A percentile compares a stretch with the other conserved stretches of the same genome.
phyloP scores from a whole-genome alignment of 805 yeast species.

The Tetrapisispora taiwanensis region DNA sequence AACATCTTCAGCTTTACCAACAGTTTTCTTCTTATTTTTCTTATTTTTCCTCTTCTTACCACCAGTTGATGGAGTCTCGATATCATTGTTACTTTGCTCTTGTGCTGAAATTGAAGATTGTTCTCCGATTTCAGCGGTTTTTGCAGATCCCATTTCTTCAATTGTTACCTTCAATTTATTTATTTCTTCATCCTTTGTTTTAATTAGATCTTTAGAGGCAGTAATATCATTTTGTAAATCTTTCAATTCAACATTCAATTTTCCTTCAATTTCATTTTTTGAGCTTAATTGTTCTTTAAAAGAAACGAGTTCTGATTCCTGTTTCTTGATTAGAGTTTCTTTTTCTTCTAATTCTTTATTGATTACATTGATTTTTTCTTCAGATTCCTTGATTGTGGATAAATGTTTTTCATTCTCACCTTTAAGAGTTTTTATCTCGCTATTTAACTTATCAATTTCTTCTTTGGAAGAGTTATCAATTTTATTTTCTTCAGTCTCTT shows the following conservation, averaged over 20 bases:
- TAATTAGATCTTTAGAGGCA: background rate
- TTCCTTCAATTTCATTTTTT: slow-evolving; percentile 1
- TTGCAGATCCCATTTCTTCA: background rate
- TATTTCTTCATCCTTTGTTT: slow-evolving; percentile 2
- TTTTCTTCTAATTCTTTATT: slow-evolving; percentile 1
- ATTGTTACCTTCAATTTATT: slow-evolving; percentile 11
- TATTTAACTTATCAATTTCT: background rate
- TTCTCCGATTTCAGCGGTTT: background rate
- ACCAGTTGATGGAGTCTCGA: background rate
- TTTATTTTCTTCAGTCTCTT: background rate
- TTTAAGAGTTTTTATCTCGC: background rate
- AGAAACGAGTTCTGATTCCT: slow-evolving; percentile 1
- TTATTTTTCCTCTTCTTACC: slow-evolving; percentile 5
- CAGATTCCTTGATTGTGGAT: background rate
- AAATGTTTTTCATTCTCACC: background rate
- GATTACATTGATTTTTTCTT: background rate
- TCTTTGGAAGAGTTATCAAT: background rate
- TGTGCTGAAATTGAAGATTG: background rate
- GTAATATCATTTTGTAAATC: background rate
- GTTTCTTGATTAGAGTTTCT: background rate
- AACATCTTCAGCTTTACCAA: slow-evolving; percentile 2
- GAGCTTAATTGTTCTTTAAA: background rate
- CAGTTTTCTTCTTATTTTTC: slow-evolving; percentile 20
- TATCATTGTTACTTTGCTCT: background rate
- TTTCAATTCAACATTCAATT: background rate